phyloP scores from a whole-genome alignment of 208 protist genomes.

The Leishmania major region DNA sequence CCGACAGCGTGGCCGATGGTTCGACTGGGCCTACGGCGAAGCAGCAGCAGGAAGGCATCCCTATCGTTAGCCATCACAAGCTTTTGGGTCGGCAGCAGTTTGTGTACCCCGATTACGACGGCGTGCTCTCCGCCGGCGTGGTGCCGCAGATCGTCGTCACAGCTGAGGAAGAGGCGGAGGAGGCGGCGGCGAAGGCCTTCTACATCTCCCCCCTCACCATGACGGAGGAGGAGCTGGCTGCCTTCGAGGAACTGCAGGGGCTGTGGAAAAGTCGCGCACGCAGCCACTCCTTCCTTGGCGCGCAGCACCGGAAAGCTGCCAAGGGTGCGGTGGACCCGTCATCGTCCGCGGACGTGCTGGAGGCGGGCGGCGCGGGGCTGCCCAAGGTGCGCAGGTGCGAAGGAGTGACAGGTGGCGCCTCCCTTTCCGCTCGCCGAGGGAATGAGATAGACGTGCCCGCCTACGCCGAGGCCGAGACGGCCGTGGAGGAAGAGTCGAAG shows the following conservation, averaged over 20 bases:
- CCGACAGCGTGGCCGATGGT: neutral
- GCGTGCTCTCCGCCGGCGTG: constrained; percentile 78
- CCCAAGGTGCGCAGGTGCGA: neutral
- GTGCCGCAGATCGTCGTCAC: constrained; percentile 77
- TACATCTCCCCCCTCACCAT: constrained; percentile 69
- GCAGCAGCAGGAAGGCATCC: constrained; percentile 44
- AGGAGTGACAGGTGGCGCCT: neutral
- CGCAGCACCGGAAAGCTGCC: constrained; percentile 44
- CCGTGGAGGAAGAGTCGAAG: constrained; percentile 26
- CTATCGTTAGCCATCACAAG: constrained; percentile 89
- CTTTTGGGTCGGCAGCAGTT: constrained; percentile 64
- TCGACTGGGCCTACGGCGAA: neutral
- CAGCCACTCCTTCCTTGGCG: constrained; percentile 62
- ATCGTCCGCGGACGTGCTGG: neutral
- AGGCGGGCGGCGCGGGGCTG: neutral
- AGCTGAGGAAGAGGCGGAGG: constrained; percentile 60
- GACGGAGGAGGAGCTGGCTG: constrained; percentile 66
- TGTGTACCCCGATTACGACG: constrained; percentile 88
- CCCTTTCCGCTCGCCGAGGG: neutral
- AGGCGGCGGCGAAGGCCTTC: constrained; percentile 42
- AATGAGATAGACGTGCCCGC: neutral
- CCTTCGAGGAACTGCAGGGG: constrained; percentile 84
- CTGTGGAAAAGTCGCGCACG: constrained; percentile 70
- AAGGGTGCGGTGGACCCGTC: constrained; percentile 21
- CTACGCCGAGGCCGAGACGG: constrained; percentile 22